Evolutionary conservation across 2,329 filamentous ascomycete species (phyloP), one percentile per base, ranked within the genome.

Genomic region (Onygenales sp.): DNA sequence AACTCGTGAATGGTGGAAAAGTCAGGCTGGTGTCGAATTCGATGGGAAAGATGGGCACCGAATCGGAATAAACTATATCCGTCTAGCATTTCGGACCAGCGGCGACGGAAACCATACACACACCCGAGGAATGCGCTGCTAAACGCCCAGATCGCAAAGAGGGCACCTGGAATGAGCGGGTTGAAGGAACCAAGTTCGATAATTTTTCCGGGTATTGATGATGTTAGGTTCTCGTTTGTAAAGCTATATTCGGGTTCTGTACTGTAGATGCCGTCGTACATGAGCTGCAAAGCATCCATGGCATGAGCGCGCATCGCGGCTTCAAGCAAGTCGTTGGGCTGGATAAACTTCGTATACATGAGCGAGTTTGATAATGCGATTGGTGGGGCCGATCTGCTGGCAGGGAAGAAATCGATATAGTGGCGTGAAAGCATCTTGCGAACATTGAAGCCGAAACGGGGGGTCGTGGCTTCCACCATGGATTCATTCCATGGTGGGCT

Each of bases 71-170:
- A 50, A 44, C 43, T 52, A 36, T 45, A 58, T 8, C 54, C 54
- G 39, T 57, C 55, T 7, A 58, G 41, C 9, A 51, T 56, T 27
- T 58, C 56, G 31, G 39, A 38, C 56, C 56, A 58, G 27, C 56
- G 56, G 14, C 47, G 32, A 14, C 54, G 45, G 31, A 50, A 39
- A 11, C 56, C 54, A 42, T 48, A 59, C 7, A 49, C 39, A 2
- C 55, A 7, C n/a, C 50, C 55, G 10, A 57, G 21, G 27, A 43
- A 33, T 7, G 31, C 33, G 38, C 56, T 54, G 21, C 47, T 33
- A 2, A 43, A 2, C 2, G 56, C 55, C 56, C 56, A 58, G 13
- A 58, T 31, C 7, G 41, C 42, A 7, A 56, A 48, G 7, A 56
- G 36, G 11, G 39, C 36, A 11, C n/a, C 35, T 4, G 44, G 32